phyloP scores from a whole-genome alignment of 148 eudicot species.

The Persicaria tinctoria region DNA sequence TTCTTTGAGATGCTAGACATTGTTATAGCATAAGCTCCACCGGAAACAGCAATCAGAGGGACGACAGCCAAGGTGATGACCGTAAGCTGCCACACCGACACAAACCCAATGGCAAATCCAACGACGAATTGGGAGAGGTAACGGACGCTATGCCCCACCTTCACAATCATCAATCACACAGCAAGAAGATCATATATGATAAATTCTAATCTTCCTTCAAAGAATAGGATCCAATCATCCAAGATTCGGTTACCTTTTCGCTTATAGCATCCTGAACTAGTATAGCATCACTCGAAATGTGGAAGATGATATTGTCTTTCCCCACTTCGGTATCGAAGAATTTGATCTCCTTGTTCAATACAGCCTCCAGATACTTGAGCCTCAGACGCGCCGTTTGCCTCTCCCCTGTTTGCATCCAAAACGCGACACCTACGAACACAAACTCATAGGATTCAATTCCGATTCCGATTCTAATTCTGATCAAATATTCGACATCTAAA shows the following conservation, averaged over 20 bases:
- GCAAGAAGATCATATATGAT: slow-evolving; percentile 1
- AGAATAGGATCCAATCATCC: background rate
- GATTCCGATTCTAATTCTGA: no score
- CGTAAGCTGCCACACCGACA: slow-evolving; percentile 62
- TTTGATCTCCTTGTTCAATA: slow-evolving; percentile 44
- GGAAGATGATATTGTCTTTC: slow-evolving; percentile 40
- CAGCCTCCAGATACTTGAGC: slow-evolving; percentile 47
- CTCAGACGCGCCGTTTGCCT: slow-evolving; percentile 60
- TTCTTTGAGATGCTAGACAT: slow-evolving; percentile 52
- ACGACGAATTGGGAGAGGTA: slow-evolving; percentile 55
- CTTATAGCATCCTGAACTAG: slow-evolving; percentile 74
- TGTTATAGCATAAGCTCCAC: slow-evolving; percentile 51
- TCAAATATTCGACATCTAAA: background rate
- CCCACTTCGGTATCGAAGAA: slow-evolving; percentile 65
- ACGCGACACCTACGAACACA: slow-evolving; percentile 46
- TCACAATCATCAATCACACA: slow-evolving; percentile 16
- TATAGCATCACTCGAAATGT: slow-evolving; percentile 65
- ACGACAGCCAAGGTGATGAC: slow-evolving; percentile 57
- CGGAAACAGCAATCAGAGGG: slow-evolving; percentile 59
- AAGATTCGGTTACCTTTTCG: slow-evolving; percentile 41
- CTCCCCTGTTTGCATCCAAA: slow-evolving; percentile 78
- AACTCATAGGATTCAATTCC: background rate
- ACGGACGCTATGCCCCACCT: slow-evolving; percentile 64
- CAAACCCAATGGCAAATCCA: slow-evolving; percentile 58
- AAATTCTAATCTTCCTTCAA: background rate